phyloP scores from a whole-genome alignment of 257 asterid species.

The Verbena officinalis region DNA sequence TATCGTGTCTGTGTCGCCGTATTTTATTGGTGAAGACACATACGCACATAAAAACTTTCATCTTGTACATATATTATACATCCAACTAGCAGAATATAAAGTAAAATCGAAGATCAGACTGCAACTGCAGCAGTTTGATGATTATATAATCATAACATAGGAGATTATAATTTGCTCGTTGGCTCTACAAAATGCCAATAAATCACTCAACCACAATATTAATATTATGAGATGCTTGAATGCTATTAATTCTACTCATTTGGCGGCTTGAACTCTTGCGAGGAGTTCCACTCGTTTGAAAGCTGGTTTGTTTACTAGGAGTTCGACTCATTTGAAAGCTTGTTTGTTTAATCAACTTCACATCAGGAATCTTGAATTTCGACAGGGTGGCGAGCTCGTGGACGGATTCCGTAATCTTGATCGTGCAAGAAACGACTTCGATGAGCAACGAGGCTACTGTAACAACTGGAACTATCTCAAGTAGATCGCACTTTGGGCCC shows the following conservation, averaged over 20 bases:
- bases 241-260: slow-evolving; percentile 36
- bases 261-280: slow-evolving; percentile 8
- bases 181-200: too few relatives aligned
- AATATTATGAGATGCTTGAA: slow-evolving; percentile 44
- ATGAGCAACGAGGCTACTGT: slow-evolving; percentile 53
- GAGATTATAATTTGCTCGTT: background rate
- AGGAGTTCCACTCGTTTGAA: slow-evolving; percentile 30
- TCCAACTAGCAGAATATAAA: too few relatives aligned
- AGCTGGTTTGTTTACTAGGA: slow-evolving; percentile 32
- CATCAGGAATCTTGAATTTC: slow-evolving; percentile 47
- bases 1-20: too few relatives aligned
- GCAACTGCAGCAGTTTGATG: too few relatives aligned
- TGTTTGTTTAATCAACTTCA: slow-evolving; percentile 5
- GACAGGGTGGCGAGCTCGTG: slow-evolving; percentile 50
- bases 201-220: slow-evolving; percentile 35
- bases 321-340: slow-evolving; percentile 26
- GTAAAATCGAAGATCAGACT: too few relatives aligned
- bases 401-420: slow-evolving; percentile 48
- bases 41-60: too few relatives aligned
- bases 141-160: too few relatives aligned
- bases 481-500: slow-evolving; percentile 40
- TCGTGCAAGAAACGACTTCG: slow-evolving; percentile 48
- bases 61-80: too few relatives aligned
- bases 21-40: too few relatives aligned
- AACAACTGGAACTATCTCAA: slow-evolving; percentile 36